Evolutionary conservation across 768 basidiomycete species (phyloP), one percentile per base, ranked within the genome.

Genomic region (Russula sp.): DNA sequence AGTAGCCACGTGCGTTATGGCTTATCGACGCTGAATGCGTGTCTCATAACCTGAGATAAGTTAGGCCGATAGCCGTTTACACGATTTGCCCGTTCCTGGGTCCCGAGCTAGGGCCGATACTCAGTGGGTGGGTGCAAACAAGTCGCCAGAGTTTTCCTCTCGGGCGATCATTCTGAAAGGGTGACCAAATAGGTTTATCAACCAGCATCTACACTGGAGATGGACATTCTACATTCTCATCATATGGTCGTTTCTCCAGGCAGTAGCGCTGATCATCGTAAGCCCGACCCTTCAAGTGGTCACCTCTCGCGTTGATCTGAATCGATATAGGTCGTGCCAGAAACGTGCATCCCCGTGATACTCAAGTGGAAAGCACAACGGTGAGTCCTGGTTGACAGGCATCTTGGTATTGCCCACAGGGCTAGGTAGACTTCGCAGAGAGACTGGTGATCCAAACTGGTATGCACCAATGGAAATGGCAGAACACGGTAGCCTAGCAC

Each of bases 211-310:
- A 1, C 68, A 79, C 51, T 89, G 88, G 88, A 74, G 87, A 63
- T 93, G 90, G 91, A 89, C 89, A 0, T 94, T 86, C 74, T 83
- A 85, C 60, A 73, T 88, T 16, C 71, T 87, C 61, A 64, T 86
- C 2, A 88, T 88, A 22, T 94, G 91, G 92, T 77, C 81, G 0
- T 83, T 81, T 53, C 73, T 73, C 3, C 79, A 89, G 71, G 72
- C 78, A 9, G 54, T 80, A 8, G 75, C 81, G 0, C 73, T 93
- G 8, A 69, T 84, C 52, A 27, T 81, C 48, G 86, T 86, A 66
- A 67, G 80, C 73, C 5, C 27, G 9, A 22, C 11, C 27, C 13
- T 11, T 16, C 20, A 18, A 20, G 16, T 16, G 18, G 27, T 42
- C 35, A 16, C 27, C 10, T 16, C 57, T 20, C 13, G 34, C 16